phyloP scores from a whole-genome alignment of 2,329 filamentous ascomycete genomes.

The Capronia epimyces region DNA sequence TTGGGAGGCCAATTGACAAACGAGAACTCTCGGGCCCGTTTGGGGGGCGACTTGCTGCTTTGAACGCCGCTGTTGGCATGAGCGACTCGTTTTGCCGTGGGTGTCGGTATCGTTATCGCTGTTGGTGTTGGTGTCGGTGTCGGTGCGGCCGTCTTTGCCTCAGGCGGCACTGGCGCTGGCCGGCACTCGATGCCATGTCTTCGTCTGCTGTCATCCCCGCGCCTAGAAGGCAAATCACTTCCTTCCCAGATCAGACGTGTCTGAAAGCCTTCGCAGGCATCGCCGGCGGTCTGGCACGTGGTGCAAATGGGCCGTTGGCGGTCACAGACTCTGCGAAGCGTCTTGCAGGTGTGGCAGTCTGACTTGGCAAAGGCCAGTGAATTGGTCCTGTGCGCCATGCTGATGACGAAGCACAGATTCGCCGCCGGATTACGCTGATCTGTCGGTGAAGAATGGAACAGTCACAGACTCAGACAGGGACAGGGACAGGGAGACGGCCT shows the following conservation, averaged over 20 bases:
- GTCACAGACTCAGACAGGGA: too few species aligned
- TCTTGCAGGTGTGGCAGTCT: not conserved
- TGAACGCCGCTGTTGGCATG: not conserved
- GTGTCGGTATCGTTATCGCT: too few species aligned
- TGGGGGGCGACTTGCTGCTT: not conserved
- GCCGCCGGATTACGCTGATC: too few species aligned
- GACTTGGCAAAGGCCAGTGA: not conserved
- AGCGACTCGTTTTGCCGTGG: not conserved
- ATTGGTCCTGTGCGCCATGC: not conserved
- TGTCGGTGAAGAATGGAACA: not conserved
- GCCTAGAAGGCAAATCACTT: not conserved
- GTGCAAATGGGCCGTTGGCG: not conserved
- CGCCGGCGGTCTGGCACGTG: not conserved
- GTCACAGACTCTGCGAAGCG: not conserved
- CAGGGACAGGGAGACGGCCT: too few species aligned
- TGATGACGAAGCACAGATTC: not conserved
- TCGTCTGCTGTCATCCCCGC: not conserved
- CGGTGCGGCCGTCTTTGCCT: not conserved
- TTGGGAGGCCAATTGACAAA: slow-evolving; percentile 1
- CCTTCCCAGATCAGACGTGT: not conserved
- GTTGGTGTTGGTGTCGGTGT: not conserved
- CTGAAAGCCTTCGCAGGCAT: not conserved
- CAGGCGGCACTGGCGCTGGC: not conserved
- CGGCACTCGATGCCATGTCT: not conserved
- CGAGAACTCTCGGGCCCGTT: not conserved